Conservation (phyloP, 2,329 filamentous ascomycete species). For the Polytolypa hystricis region DNA sequence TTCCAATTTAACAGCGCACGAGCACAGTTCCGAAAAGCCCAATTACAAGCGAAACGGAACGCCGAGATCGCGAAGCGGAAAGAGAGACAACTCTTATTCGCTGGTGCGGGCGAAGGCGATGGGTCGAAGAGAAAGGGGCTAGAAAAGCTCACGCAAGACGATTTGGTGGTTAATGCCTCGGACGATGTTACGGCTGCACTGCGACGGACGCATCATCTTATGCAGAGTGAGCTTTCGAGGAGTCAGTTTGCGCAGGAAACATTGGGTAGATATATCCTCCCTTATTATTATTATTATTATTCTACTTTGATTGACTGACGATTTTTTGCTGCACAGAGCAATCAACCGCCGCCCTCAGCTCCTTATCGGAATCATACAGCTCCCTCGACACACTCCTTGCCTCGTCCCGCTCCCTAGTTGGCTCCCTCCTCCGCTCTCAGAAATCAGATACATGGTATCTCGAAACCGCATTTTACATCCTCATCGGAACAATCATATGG, state of each 20-base stretch:
- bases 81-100: slow-evolving; percentile 66
- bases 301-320: slow-evolving; percentile 7
- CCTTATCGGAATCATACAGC: slow-evolving; percentile 70
- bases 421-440: slow-evolving; percentile 69
- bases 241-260: slow-evolving; percentile 87
- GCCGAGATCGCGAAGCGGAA: slow-evolving; percentile 61
- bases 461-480: slow-evolving; percentile 75
- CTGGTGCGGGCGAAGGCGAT: slow-evolving; percentile 43
- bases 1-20: slow-evolving; percentile 45
- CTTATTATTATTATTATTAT: neutral
- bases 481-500: slow-evolving; percentile 69
- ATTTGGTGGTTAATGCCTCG: slow-evolving; percentile 63
- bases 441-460: slow-evolving; percentile 99
- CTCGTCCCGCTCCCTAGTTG: slow-evolving; percentile 62
- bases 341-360: slow-evolving; percentile 69
- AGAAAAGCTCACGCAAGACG: slow-evolving; percentile 54
- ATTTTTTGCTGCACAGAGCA: slow-evolving; percentile 40
- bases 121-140: slow-evolving; percentile 21
- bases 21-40: slow-evolving; percentile 66
- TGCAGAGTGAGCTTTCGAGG: slow-evolving; percentile 71
- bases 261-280: slow-evolving; percentile 36
- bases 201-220: slow-evolving; percentile 73
- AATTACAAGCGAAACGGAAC: slow-evolving; percentile 65
- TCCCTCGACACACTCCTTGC: slow-evolving; percentile 66
- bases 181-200: slow-evolving; percentile 76